Base-by-base conservation (phyloP, 176 grass and related monocot genomes). In the Carex littledalei region DNA sequence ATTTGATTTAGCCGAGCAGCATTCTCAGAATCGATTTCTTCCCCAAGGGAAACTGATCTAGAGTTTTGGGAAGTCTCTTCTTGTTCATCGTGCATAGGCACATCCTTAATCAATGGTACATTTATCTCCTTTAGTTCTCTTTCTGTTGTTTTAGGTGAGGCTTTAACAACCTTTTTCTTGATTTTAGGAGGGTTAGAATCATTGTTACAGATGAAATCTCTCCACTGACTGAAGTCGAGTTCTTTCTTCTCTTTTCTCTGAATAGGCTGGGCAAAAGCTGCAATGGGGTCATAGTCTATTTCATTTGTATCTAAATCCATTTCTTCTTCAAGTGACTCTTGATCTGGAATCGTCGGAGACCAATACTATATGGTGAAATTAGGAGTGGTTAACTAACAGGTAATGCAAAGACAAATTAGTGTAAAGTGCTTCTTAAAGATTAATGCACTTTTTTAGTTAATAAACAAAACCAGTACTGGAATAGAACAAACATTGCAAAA, bases 191-290 rank as follows among this genome's bases (percentile, higher is more conserved):
- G 8, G 41, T 62, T 53, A 87, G 84, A 14, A n/a, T 81, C 14
- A 4, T 88, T 86, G 1, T 82, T 84, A 3, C 61, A 31, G 2
- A 88, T 49, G 9, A 94, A 85, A 64, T 98, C 93, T 41, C 86
- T 63, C 91, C 93, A 94, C 74, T 47, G 79, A 85, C 93, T 95
- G 62, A 98, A 94, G 72, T 98, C 88, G 80, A 98, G 79, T 31
- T 79, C 84, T 67, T 95, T 94, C 88, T 88, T 98, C 90, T 94
- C 89, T 87, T 95, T 98, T 85, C 88, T 90, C 84, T 66, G 79
- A 8, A 98, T 77, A 2, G 93, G 96, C 0, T 82, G 86, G 1
- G 89, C 93, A 16, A 74, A 63, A 0, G 52, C 37, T 0, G 89
- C 91, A 0, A 79, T 65, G 0, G 71, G 63, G 15, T 75, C 79